Base-by-base conservation (phyloP, 768 basidiomycete species). In the Kwoniella heveanensis region DNA sequence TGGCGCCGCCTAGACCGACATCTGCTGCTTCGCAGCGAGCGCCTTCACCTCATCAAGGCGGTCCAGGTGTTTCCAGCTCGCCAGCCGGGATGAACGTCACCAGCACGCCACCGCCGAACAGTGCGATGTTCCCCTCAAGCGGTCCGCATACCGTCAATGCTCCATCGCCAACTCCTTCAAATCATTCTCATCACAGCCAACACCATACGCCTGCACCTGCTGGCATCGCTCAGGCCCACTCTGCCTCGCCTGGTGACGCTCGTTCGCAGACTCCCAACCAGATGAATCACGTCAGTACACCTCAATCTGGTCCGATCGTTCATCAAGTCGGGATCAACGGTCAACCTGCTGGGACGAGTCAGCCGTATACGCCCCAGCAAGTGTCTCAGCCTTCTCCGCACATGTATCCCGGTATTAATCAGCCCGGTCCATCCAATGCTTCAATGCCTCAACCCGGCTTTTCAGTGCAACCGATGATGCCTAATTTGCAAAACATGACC, bases 21-120 rank as follows among this genome's bases (percentile, higher is more conserved):
- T 78, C 77, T 4, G 66, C 73, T 12, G 69, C 74, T 10, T 74
- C 74, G 7, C 77, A 78, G 47, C 58, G 72, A 15, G 68, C 63
- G 9, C 60, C 60, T 17, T 72, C 70, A 8, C 72, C 72, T 25
- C 70, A 69, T 62, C 74, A 72, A 37, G 54, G 39, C 46, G 58
- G 29, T 21, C 36, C 22, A 51, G 52, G 50, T 22, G 21, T 55
- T 22, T 44, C 66, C n/a, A 30, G 46, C 19, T 66, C 66, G n/a
- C 64, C 67, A 9, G 56, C 64, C 27, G 37, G 52, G 37, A 51
- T 53, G 26, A 22, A 54, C 21, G 30, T 44, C 2, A n/a, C n/a
- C n/a, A 57, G 30, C 22, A 64, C 66, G 13, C 64, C 70, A 39
- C 68, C 68, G 15, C 64, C 68, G 15, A 60, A 58, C 39, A 52